A percentile compares a stretch with the other conserved stretches of the same genome.
phyloP scores from a whole-genome alignment of 306 rosid species.

The Castanospermum australe region DNA sequence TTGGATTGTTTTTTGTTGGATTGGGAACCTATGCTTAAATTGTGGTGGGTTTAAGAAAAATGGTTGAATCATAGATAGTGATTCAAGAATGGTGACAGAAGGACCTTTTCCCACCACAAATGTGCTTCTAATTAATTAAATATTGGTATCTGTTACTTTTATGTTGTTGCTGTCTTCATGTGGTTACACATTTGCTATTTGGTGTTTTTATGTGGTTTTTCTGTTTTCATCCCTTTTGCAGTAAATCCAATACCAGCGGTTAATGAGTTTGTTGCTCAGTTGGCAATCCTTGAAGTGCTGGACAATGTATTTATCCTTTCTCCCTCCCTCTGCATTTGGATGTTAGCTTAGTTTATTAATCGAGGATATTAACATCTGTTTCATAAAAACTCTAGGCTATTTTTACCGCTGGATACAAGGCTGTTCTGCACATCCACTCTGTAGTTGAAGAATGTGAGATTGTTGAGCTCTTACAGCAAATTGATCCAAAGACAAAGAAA shows the following conservation, averaged over 20 bases:
- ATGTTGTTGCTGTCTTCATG: neutral
- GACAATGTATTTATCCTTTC: constrained; percentile 60
- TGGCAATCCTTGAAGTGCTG: constrained; percentile 88
- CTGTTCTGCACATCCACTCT: constrained; percentile 89
- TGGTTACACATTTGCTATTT: neutral
- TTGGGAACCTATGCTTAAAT: neutral
- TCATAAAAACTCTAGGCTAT: constrained; percentile 62
- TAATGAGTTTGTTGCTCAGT: constrained; percentile 78
- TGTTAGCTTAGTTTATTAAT: constrained; percentile 2
- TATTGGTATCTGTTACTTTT: neutral
- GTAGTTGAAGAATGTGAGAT: constrained; percentile 99
- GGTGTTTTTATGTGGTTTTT: constrained; percentile 8
- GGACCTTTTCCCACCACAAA: neutral
- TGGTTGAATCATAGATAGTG: neutral
- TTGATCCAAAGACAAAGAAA: constrained; percentile 88
- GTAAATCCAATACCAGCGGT: constrained; percentile 72
- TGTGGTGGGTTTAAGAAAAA: neutral
- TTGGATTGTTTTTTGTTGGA: neutral
- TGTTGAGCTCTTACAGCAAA: constrained; percentile 83
- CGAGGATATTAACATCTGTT: constrained; percentile 14
- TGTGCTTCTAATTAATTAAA: neutral
- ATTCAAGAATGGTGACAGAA: neutral
- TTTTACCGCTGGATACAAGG: constrained; percentile 99
- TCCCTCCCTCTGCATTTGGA: neutral
- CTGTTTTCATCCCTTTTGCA: constrained; percentile 41